phyloP scores from a whole-genome alignment of 2,329 filamentous ascomycete genomes.

The Orbilia blumenaviensis region DNA sequence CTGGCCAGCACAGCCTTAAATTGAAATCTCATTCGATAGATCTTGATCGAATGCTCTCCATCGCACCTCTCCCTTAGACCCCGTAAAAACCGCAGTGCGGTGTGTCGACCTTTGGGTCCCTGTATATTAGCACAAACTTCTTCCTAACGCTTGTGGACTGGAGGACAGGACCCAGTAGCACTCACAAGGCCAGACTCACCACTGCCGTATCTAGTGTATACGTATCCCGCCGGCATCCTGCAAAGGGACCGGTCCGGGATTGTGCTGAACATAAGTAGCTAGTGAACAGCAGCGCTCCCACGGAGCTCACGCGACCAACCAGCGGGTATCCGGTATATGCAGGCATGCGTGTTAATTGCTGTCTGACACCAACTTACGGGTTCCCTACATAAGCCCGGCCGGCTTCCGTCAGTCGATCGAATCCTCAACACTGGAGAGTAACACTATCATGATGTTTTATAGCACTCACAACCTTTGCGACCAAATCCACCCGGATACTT shows the following conservation, averaged over 20 bases:
- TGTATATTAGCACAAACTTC: no score
- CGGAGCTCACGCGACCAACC: not conserved
- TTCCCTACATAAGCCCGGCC: not conserved
- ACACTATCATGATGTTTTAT: conserved; percentile 30
- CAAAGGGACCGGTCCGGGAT: not conserved
- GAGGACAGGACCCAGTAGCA: no score
- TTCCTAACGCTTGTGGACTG: no score
- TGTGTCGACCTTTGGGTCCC: no score
- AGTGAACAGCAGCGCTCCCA: not conserved
- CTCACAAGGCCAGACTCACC: no score
- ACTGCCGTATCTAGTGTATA: not conserved
- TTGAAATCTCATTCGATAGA: not conserved
- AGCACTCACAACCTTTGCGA: conserved; percentile 48
- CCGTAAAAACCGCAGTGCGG: not conserved
- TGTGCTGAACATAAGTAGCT: no score
- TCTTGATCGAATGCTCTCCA: not conserved
- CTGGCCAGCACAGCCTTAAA: not conserved
- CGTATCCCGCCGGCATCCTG: not conserved
- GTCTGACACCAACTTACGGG: no score
- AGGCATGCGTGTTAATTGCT: not conserved
- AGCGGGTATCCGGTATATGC: not conserved
- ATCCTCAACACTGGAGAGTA: no score
- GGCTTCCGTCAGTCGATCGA: not conserved
- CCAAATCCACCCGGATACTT: conserved; percentile 30
- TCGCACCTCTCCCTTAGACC: not conserved